Conservation (phyloP, 768 basidiomycete genomes). For the Neoboletus subvelutipes region DNA sequence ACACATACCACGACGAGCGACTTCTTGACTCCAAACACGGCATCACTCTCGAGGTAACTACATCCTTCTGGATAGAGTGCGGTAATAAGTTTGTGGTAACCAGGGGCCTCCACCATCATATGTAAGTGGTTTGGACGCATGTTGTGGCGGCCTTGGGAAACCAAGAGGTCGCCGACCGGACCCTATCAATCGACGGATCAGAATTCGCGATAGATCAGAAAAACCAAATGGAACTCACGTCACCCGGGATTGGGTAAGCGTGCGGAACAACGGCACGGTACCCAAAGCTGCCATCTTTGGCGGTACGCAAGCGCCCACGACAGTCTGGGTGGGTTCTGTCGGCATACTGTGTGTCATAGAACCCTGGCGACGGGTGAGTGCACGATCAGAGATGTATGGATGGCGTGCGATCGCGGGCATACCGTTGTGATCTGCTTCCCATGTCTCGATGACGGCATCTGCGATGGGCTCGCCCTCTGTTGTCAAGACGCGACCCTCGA, state of each 20-base stretch:
- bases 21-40: slow-evolving; percentile 80
- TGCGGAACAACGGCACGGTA: slow-evolving; percentile 71
- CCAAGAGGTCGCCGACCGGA: slow-evolving; percentile 65
- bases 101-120: slow-evolving; percentile 66
- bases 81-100: slow-evolving; percentile 70
- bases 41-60: slow-evolving; percentile 63
- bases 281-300: slow-evolving; percentile 61
- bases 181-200: slow-evolving; percentile 42
- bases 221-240: slow-evolving; percentile 38
- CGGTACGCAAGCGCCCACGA: slow-evolving; percentile 60
- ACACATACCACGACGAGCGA: slow-evolving; percentile 70
- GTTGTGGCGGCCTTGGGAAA: slow-evolving; percentile 61
- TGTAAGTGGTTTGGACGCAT: slow-evolving; percentile 83
- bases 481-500: slow-evolving; percentile 63
- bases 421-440: slow-evolving; percentile 74
- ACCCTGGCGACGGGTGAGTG: slow-evolving; percentile 10
- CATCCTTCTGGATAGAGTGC: slow-evolving; percentile 76
- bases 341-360: slow-evolving; percentile 53
- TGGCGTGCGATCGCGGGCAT: slow-evolving; percentile 31
- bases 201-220: slow-evolving; percentile 2
- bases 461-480: slow-evolving; percentile 65
- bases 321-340: slow-evolving; percentile 64
- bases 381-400: slow-evolving; percentile 6
- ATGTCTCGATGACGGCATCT: slow-evolving; percentile 73
- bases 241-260: slow-evolving; percentile 74